Base-by-base conservation (phyloP, 306 rosid genomes). In the Casuarina cunninghamiana region DNA sequence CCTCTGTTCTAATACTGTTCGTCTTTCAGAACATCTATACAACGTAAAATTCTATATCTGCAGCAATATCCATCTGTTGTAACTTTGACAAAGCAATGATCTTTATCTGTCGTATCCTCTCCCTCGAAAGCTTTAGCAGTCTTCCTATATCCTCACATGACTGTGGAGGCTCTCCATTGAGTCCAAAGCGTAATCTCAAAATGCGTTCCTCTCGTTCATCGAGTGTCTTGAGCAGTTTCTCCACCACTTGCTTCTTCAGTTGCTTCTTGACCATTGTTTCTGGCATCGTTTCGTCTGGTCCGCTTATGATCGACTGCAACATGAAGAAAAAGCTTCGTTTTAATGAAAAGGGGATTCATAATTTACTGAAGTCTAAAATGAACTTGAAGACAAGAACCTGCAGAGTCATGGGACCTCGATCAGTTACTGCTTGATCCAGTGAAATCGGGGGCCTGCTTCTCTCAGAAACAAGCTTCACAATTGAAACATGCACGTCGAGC, bases 101-200 rank as follows among this genome's bases (percentile, higher is more conserved):
- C 75, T 87, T 77, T 51, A 86, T 90, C 83, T 82, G 96, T 53
- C 98, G 80, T 62, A 87, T 78, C 63, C 91, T 83, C 81, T 91
- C 98, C 79, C 97, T 80, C 2, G 92, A 93, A 44, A 93, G 86
- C 53, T 90, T 87, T 73, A 91, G 17, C 42, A 72, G 1, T 78
- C 83, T 86, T 37, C 93, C 98, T 63, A 93, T 90, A 85, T 91
- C 96, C 81, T 87, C 91, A 71, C 68, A 87, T 13, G 96, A 83
- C 17, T 17, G 50, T n/a, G 95, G 91, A 10, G 79, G 72, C 45
- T 83, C 80, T 79, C 96, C 97, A 78, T 79, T 71, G 43, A 91
- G 84, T 71, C 97, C 97, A 72, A 83, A 93, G 80, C 77, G 77
- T 67, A 91, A 81, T 78, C 73, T 87, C 79, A 91, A 73, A 53